Evolutionary conservation across 495 filamentous ascomycete genomes (phyloP), one percentile per base, ranked within the genome.

Genomic region (Penicillium coprophilum): DNA sequence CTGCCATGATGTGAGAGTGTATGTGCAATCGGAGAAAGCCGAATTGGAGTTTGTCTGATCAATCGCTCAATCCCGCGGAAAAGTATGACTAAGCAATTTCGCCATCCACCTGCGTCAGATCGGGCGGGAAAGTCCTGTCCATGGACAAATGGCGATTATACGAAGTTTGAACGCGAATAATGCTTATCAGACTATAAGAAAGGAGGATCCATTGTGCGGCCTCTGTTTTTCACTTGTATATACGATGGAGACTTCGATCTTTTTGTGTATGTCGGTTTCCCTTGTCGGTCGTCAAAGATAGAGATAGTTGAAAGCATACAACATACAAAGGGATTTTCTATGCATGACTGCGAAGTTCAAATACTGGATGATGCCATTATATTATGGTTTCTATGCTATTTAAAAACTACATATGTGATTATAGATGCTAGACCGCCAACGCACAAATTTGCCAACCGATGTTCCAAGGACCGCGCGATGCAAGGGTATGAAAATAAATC

Each of bases 1-100:
- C 64, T 50, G 75, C 71, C 75, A 77, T 77, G 41, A 41, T 72
- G 59, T 40, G 55, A 52, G 60, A 50, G 28, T 64, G 32, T 30
- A 56, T 52, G 21, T 32, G 23, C 19, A 50, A 50, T 30, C 36
- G 44, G 43, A 40, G 51, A 56, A 60, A 53, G 56, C 49, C 20
- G 28, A 28, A n/a, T 17, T 52, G 50, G 50, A 52, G 50, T 41
- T 52, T 52, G 24, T 41, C 38, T 20, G 41, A 19, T 30, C 51
- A 55, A 17, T 38, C 15, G 32, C 24, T 27, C 24, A 27, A 61
- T 62, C 53, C 59, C 56, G 59, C 62, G 62, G 62, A 53, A 64
- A 64, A 64, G 39, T 34, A 38, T 61, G 48, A 59, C 58, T 60
- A 50, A 57, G 53, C 55, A 50, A 17, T 36, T 47, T 64, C 39